Evolutionary conservation across 345 rosid genomes (phyloP).

Genomic region (Linum usitatissimum): DNA sequence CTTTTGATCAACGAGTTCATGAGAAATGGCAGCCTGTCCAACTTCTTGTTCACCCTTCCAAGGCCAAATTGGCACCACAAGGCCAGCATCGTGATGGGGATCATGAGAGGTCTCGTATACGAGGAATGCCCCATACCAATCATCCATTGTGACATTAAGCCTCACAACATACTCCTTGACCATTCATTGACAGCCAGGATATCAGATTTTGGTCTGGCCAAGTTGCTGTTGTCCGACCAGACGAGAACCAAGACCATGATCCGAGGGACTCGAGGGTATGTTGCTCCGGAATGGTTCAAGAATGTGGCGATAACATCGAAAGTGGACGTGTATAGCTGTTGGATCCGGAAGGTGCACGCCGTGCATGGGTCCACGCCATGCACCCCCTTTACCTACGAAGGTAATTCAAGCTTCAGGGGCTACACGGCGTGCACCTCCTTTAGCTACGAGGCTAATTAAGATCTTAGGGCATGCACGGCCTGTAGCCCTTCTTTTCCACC

Average conservation of each 20-base stretch:
- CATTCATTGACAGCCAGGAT: not conserved
- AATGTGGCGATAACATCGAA: not conserved
- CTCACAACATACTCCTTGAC: not conserved
- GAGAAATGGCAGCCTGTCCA: constrained; percentile 18
- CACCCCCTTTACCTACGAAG: no score
- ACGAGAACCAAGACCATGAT: not conserved
- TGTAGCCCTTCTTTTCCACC: no score
- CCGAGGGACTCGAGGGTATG: not conserved
- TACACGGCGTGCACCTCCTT: no score
- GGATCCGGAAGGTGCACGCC: no score
- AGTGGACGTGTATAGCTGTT: not conserved
- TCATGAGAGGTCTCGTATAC: not conserved
- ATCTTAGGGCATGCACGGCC: no score
- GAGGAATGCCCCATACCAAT: not conserved
- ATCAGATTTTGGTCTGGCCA: not conserved
- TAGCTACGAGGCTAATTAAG: no score
- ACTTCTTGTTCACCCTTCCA: constrained; percentile 13
- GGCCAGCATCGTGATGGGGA: not conserved
- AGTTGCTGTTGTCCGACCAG: not conserved
- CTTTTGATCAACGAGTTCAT: constrained; percentile 25
- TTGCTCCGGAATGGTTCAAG: not conserved
- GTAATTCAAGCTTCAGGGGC: no score
- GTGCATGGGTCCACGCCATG: no score
- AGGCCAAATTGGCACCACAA: constrained; percentile 19
- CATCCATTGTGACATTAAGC: not conserved